Evolutionary conservation across 345 rosid species (phyloP).

Genomic region (Euphorbia lathyris): DNA sequence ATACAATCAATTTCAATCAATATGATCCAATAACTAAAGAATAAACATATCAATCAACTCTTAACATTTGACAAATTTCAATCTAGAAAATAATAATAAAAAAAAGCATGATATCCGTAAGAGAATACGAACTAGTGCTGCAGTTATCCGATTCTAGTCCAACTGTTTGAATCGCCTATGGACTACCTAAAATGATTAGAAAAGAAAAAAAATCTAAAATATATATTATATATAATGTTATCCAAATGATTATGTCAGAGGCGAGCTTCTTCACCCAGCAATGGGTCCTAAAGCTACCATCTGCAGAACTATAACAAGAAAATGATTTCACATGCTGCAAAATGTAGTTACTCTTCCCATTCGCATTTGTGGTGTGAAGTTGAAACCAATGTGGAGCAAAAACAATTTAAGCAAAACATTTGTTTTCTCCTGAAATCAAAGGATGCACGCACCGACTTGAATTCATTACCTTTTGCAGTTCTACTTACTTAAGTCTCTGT

Average conservation of each 20-base stretch:
- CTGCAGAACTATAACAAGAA: constrained; percentile 1
- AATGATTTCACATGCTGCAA: not conserved
- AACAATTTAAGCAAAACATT: not conserved
- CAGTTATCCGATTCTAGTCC: not conserved
- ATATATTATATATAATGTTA: not conserved
- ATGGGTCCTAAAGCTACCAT: constrained; percentile 14
- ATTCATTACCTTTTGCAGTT: not conserved
- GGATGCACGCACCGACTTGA: constrained; percentile 2
- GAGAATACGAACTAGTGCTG: not conserved
- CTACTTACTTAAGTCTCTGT: not conserved
- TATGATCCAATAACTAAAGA: too few relatives aligned
- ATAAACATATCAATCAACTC: not conserved
- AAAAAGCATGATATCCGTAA: not conserved
- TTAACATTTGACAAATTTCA: not conserved
- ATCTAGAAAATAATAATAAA: too few relatives aligned
- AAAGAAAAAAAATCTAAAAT: not conserved
- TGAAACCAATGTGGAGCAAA: not conserved
- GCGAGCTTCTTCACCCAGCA: constrained; percentile 3
- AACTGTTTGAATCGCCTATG: not conserved
- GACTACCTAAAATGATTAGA: not conserved
- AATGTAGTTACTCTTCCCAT: constrained; percentile 10
- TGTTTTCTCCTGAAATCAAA: not conserved
- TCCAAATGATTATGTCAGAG: not conserved
- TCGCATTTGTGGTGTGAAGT: constrained; percentile 1
- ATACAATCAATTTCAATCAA: not conserved